Percentiles rank a stretch among this genome's conserved stretches.
phyloP scores from a whole-genome alignment of 306 rosid species.

The Elaeagnus macrophylla region DNA sequence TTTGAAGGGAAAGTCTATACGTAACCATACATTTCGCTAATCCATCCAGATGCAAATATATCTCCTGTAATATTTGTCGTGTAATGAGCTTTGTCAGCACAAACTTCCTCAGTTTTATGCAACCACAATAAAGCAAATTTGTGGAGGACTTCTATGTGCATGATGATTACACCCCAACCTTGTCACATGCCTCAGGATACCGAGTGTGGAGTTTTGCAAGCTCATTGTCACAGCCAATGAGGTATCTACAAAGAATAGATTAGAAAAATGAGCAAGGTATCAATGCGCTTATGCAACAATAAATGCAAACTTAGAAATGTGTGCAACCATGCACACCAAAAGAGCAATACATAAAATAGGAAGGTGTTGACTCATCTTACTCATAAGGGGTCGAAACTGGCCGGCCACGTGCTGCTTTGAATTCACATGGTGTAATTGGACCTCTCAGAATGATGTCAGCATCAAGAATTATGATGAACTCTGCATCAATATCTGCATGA shows the following conservation, averaged over 20 bases:
- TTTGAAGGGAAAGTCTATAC: too few species aligned
- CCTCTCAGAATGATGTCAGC: slow-evolving; percentile 98
- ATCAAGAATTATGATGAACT: slow-evolving; percentile 90
- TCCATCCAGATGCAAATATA: slow-evolving; percentile 88
- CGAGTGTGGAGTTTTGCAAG: slow-evolving; percentile 85
- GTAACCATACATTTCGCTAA: slow-evolving; percentile 98
- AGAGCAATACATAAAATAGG: background rate
- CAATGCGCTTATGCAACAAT: background rate
- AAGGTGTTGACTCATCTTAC: slow-evolving; percentile 41
- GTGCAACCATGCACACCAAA: slow-evolving; percentile 6
- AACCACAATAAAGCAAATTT: slow-evolving; percentile 81
- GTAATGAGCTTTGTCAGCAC: slow-evolving; percentile 94
- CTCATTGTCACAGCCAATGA: slow-evolving; percentile 88
- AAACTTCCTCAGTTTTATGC: slow-evolving; percentile 94
- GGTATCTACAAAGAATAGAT: slow-evolving; percentile 53
- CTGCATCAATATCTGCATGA: slow-evolving; percentile 77
- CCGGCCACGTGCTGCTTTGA: slow-evolving; percentile 77
- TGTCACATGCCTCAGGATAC: slow-evolving; percentile 96
- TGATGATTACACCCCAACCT: slow-evolving; percentile 97
- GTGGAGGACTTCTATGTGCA: slow-evolving; percentile 92
- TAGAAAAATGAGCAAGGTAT: slow-evolving; percentile 8
- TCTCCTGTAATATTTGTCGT: slow-evolving; percentile 92
- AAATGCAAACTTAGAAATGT: slow-evolving; percentile 2
- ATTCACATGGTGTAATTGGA: slow-evolving; percentile 95
- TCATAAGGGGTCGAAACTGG: slow-evolving; percentile 98